Conservation (phyloP, 495 filamentous ascomycete species). For the Terfezia claveryi region DNA sequence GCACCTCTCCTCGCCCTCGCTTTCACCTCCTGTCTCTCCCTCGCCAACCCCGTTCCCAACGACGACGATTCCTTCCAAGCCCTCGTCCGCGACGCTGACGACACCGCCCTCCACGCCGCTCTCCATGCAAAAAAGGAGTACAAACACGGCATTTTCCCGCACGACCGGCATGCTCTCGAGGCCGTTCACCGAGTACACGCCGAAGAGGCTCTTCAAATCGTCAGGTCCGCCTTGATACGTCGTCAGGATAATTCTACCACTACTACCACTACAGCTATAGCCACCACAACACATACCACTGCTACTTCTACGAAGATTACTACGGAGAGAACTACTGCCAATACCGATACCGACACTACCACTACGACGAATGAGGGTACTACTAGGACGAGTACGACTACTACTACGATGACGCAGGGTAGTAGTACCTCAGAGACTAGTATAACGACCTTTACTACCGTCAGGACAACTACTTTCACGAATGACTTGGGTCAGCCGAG, state of each 20-base stretch:
- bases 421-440: background rate
- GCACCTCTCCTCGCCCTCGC: background rate
- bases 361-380: background rate
- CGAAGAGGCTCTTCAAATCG: constrained; percentile 24
- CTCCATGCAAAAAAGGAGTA: constrained; percentile 28
- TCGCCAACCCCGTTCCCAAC: constrained; percentile 17
- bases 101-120: constrained; percentile 26
- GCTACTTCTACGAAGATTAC: background rate
- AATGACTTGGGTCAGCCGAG: background rate
- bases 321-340: too few relatives aligned
- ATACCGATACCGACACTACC: background rate
- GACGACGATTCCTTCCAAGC: constrained; percentile 19
- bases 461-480: background rate
- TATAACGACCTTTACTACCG: background rate
- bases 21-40: constrained; percentile 5
- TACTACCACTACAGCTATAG: background rate
- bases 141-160: constrained; percentile 28
- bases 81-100: constrained; percentile 24
- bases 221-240: constrained; percentile 19
- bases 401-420: background rate
- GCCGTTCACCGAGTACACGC: constrained; percentile 28
- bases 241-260: background rate
- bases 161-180: constrained; percentile 27
- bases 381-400: too few relatives aligned
- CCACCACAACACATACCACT: too few relatives aligned